Evolutionary conservation across 805 yeast genomes (phyloP).

Genomic region (Sugiyamaella boreocaroliniensis): DNA sequence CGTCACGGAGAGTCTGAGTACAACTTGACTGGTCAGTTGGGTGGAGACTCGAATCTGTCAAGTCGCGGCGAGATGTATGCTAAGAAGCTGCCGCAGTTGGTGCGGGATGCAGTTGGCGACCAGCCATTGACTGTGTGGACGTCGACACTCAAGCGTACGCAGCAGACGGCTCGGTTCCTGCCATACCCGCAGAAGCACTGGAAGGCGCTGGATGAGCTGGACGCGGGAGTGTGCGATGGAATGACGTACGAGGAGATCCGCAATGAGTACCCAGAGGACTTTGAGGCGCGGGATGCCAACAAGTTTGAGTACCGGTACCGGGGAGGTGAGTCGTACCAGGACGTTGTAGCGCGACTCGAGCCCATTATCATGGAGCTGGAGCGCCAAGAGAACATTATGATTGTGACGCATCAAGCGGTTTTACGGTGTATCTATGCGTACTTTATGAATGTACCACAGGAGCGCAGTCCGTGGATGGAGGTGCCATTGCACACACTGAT

Average conservation of each 20-base stretch:
- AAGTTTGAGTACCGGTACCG: slow-evolving; percentile 93
- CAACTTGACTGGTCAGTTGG: slow-evolving; percentile 89
- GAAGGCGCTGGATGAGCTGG: slow-evolving; percentile 96
- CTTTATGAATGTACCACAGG: slow-evolving; percentile 97
- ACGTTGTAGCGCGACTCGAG: slow-evolving; percentile 87
- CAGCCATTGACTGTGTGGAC: slow-evolving; percentile 87
- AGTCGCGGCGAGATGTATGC: slow-evolving; percentile 84
- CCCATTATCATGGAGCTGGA: slow-evolving; percentile 98
- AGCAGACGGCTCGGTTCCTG: slow-evolving; percentile 79
- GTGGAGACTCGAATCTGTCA: slow-evolving; percentile 86
- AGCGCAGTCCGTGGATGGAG: slow-evolving; percentile 97
- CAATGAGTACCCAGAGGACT: slow-evolving; percentile 80
- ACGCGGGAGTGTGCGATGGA: slow-evolving; percentile 97
- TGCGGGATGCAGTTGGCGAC: slow-evolving; percentile 49
- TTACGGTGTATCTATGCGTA: slow-evolving; percentile 94
- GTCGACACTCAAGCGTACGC: slow-evolving; percentile 83
- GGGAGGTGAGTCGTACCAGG: slow-evolving; percentile 96
- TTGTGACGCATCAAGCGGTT: slow-evolving; percentile 97
- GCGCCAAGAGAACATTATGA: slow-evolving; percentile 90
- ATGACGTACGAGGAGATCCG: slow-evolving; percentile 93
- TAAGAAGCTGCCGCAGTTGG: slow-evolving; percentile 68
- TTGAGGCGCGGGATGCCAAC: slow-evolving; percentile 90
- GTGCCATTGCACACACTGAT: slow-evolving; percentile 94
- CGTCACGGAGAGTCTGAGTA: slow-evolving; percentile 94
- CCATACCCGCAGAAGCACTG: slow-evolving; percentile 81